These are phyloP conservation scores for Cryphonectria carpinicola DNA, from an alignment of 2,329 filamentous ascomycete genomes.

Conservation along the genomic window DNA sequence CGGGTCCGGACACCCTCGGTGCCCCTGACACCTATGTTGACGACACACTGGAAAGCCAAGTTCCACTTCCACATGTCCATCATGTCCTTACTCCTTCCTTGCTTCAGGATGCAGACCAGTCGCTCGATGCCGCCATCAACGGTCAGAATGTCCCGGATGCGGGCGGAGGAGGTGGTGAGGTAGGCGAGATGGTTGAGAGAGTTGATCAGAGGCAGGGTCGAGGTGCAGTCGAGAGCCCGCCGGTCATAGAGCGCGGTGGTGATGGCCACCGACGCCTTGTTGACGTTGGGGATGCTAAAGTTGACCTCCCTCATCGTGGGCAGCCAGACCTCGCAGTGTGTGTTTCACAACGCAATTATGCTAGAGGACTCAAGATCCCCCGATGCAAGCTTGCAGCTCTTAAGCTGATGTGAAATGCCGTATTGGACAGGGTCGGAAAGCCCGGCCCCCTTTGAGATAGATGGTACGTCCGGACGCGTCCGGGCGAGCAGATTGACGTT, in stretches of 20 bases:
- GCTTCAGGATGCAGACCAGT: constrained; percentile 95
- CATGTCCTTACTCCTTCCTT: constrained; percentile 94
- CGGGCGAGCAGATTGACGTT: constrained; percentile 10
- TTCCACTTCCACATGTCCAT: constrained; percentile 99
- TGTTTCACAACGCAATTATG: constrained; percentile 5
- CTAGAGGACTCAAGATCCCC: background rate
- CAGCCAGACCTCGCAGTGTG: constrained; percentile 30
- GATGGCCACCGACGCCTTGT: constrained; percentile 91
- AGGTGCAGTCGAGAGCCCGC: constrained; percentile 96
- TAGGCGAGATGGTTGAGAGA: constrained; percentile 98
- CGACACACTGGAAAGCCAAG: constrained; percentile 96
- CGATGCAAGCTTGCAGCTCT: background rate
- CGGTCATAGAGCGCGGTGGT: constrained; percentile 98
- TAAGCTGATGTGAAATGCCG: background rate
- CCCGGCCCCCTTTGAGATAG: background rate
- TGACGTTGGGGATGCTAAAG: constrained; percentile 96
- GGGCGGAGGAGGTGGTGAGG: constrained; percentile 94
- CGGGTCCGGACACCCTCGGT: constrained; percentile 92
- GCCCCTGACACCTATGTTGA: constrained; percentile 96
- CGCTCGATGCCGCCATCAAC: constrained; percentile 98
- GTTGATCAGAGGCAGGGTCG: constrained; percentile 95
- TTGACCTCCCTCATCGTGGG: constrained; percentile 97
- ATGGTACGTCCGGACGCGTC: background rate
- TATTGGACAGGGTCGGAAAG: background rate
- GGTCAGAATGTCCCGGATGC: constrained; percentile 95